These are phyloP conservation scores for Euryodendron excelsum DNA, from an alignment of 148 eudicot genomes.

Conservation along the genomic window DNA sequence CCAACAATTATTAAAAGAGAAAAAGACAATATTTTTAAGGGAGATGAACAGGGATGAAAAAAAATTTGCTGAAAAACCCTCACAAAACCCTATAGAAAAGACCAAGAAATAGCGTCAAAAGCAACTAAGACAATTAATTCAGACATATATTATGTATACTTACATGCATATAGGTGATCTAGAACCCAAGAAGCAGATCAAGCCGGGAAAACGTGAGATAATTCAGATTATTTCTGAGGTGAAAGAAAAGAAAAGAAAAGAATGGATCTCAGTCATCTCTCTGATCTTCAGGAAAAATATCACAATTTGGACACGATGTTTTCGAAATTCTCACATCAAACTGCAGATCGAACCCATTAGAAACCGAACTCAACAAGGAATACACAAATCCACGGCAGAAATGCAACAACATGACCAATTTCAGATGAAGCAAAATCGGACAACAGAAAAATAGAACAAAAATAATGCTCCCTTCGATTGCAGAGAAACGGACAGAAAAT, in stretches of 20 bases:
- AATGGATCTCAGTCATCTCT: conserved; percentile 15
- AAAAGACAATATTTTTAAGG: background rate
- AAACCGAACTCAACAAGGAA: background rate
- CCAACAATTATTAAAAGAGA: background rate
- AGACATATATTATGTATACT: background rate
- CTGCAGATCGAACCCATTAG: conserved; percentile 31
- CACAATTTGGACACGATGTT: background rate
- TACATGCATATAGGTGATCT: background rate
- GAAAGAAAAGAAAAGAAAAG: background rate
- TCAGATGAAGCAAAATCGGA: background rate
- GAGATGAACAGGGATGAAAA: background rate
- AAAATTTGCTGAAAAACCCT: conserved; percentile 10
- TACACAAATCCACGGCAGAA: background rate
- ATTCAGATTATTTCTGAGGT: background rate
- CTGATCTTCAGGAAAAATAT: background rate
- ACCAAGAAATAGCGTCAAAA: background rate
- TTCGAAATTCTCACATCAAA: background rate
- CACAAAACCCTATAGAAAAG: conserved; percentile 19
- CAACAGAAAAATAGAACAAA: background rate
- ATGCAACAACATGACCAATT: background rate
- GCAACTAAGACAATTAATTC: background rate
- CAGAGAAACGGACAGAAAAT: background rate
- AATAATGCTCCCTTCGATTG: background rate
- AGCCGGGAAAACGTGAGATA: background rate
- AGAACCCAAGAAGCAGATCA: conserved; percentile 13